Conservation (phyloP, 495 filamentous ascomycete species). For the Sporormia fimetaria region DNA sequence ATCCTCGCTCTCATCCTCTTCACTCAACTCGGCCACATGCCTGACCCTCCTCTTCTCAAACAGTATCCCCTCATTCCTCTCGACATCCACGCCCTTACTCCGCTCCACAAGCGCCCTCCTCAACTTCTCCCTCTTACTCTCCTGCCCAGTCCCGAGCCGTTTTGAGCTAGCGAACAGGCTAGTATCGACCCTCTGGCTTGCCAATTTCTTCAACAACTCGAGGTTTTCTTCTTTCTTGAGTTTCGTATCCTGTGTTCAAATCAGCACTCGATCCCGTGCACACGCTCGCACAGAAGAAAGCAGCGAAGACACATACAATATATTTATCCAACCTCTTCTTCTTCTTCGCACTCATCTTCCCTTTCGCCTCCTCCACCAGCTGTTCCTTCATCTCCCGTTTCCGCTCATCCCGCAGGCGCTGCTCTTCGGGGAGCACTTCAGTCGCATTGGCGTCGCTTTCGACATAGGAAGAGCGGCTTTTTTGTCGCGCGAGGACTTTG, state of each 20-base stretch:
- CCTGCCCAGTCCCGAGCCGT: slow-evolving; percentile 54
- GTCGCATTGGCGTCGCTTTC: slow-evolving; percentile 54
- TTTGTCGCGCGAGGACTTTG: slow-evolving; percentile 45
- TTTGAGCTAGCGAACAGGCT: slow-evolving; percentile 63
- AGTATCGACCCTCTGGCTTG: slow-evolving; percentile 68
- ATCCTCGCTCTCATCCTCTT: slow-evolving; percentile 24
- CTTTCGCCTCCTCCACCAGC: slow-evolving; percentile 40
- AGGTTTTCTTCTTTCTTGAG: slow-evolving; percentile 87
- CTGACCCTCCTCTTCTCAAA: slow-evolving; percentile 30
- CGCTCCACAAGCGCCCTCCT: slow-evolving; percentile 48
- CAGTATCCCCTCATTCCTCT: slow-evolving; percentile 37
- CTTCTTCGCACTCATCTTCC: slow-evolving; percentile 83
- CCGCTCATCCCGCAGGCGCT: slow-evolving; percentile 56
- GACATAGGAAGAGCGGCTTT: slow-evolving; percentile 35
- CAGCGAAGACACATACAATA: slow-evolving; percentile 45
- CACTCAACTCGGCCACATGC: slow-evolving; percentile 28
- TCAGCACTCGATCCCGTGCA: neutral
- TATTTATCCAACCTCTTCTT: slow-evolving; percentile 92
- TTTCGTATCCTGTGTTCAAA: slow-evolving; percentile 61
- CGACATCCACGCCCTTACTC: slow-evolving; percentile 45
- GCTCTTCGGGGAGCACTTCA: slow-evolving; percentile 56
- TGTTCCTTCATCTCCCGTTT: slow-evolving; percentile 59
- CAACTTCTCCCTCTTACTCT: slow-evolving; percentile 56
- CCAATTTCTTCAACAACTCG: slow-evolving; percentile 70
- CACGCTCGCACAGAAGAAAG: too few relatives aligned